Evolutionary conservation across 345 rosid species (phyloP).

Genomic region (Eucalyptus curtisii): DNA sequence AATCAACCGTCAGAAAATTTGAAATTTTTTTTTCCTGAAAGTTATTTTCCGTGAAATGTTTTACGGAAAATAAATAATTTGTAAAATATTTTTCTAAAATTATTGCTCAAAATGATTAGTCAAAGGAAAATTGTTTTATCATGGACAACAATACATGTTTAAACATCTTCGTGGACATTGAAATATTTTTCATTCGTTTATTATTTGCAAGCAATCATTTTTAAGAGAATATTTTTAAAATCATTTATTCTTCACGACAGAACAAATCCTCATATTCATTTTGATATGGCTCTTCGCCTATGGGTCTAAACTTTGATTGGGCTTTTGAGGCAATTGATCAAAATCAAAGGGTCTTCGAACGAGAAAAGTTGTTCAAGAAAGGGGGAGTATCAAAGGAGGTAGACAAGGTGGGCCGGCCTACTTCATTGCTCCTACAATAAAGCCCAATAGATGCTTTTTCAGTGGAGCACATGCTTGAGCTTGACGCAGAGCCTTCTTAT

Average conservation of each 20-base stretch:
- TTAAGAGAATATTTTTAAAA: background rate
- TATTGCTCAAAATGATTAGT: background rate
- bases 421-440: background rate
- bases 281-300: background rate
- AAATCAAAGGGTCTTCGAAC: background rate
- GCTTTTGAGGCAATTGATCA: background rate
- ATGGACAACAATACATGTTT: background rate
- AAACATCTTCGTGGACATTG: background rate
- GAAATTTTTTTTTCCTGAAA: too few relatives aligned
- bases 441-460: background rate
- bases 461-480: background rate
- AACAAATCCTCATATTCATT: background rate
- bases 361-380: background rate
- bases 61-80: background rate
- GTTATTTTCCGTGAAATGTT: rapidly evolving
- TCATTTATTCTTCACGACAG: background rate
- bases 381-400: background rate
- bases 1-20: rapidly evolving
- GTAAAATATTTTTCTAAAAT: background rate
- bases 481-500: background rate
- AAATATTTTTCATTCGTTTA: background rate
- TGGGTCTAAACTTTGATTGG: background rate
- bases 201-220: background rate
- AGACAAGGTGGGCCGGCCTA: background rate
- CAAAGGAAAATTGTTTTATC: background rate